A percentile compares a stretch with the other conserved stretches of the same genome.
These are phyloP conservation scores for Daldinia sp. DNA, from an alignment of 2,329 filamentous ascomycete genomes.

Conservation along the genomic window DNA sequence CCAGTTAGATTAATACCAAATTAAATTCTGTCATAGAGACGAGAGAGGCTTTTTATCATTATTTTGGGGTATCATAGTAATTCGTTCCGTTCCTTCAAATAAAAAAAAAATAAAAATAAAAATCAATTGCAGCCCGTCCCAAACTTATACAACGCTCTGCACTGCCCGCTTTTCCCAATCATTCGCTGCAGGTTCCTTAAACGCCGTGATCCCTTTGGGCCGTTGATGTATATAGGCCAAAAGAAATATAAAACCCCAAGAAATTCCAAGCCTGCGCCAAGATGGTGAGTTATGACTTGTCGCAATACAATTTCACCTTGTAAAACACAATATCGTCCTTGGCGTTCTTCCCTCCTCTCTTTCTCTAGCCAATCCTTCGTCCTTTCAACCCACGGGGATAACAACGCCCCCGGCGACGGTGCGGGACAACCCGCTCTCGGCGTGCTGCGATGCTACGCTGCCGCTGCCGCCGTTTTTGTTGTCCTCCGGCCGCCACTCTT, in stretches of 20 bases:
- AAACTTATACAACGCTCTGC: constrained; percentile 19
- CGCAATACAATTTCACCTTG: constrained; percentile 23
- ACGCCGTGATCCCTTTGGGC: constrained; percentile 29
- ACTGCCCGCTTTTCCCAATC: neutral
- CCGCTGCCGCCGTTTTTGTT: too few species aligned
- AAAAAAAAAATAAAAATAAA: constrained; percentile 1
- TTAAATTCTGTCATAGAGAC: constrained; percentile 24
- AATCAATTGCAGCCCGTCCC: constrained; percentile 14
- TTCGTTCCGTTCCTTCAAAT: constrained; percentile 23
- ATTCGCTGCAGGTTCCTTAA: constrained; percentile 13
- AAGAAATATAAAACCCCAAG: constrained; percentile 20
- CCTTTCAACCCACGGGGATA: constrained; percentile 1
- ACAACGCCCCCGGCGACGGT: constrained; percentile 4
- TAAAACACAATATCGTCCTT: constrained; percentile 20
- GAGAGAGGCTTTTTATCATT: constrained; percentile 28
- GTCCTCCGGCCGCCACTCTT: neutral
- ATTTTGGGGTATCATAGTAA: constrained; percentile 45
- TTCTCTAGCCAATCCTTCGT: neutral
- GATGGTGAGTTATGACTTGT: constrained; percentile 9
- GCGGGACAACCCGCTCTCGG: neutral
- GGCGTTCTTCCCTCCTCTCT: constrained; percentile 20
- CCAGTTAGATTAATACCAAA: constrained; percentile 31
- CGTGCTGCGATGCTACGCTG: neutral
- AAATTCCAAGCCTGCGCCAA: constrained; percentile 37
- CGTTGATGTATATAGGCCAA: neutral